Evolutionary conservation across 202 grass and related monocot species (phyloP), one percentile per base, ranked within the genome.

Genomic region (Miscanthus sacchariflorus): DNA sequence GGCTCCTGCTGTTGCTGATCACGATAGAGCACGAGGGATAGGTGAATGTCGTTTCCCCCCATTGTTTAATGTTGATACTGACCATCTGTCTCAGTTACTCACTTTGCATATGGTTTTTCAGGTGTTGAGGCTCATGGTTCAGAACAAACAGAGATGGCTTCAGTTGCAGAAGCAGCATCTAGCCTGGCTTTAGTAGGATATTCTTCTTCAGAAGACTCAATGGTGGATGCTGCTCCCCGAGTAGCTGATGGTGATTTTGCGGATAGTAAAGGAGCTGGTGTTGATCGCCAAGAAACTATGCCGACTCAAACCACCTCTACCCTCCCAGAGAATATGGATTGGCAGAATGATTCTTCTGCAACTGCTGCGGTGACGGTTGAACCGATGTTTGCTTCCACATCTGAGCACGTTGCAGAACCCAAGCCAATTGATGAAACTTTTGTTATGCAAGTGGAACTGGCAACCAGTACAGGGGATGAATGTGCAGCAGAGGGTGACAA

Each of bases 151-250:
- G 64, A 82, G 19, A 40, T 67, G 13, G 21, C 54, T 40, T 67
- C 78, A 74, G 36, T 59, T 86, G 45, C 68, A 35, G 27, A 79
- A 75, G 56, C 52, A 14, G 38, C 69, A 69, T 80, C 74, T 56
- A n/a, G 18, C 59, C 11, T 83, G 45, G 66, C 74, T 91, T 66
- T 88, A 79, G 86, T 85, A 54, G 86, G 86, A 46, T 90, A 88
- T 83, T 84, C 87, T 81, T 78, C 87, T 45, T 86, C 82, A 45
- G 86, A 93, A 56, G 86, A 72, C 70, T 78, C 81, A 2, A 80
- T 73, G 54, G 85, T 78, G 18, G 85, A 87, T 6, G 56, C 45
- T 74, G 81, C 91, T 85, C 39, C 33, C 50, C 30, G 74, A 40
- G 69, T 83, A 52, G 59, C 49, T 82, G 74, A 2, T 79, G 85